Base-by-base conservation (phyloP, 768 basidiomycete species). In the Amanita thiersii region DNA sequence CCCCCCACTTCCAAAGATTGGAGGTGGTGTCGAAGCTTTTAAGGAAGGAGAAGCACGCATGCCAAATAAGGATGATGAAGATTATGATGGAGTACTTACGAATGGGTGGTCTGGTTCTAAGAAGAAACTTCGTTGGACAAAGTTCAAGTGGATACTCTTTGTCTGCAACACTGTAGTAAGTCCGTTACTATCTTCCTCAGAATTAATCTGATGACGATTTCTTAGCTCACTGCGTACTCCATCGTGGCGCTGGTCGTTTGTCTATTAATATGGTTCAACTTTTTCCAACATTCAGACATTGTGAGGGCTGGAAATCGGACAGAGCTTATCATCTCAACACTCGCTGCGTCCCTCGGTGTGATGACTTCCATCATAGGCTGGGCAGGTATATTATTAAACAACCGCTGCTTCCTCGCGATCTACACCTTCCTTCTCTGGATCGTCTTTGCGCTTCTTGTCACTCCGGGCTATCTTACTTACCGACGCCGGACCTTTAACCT, bases 361-460 rank as follows among this genome's bases (percentile, higher is more conserved):
- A 55, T 86, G 47, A 82, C 86, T 24, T 73, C 82, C 26, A 50
- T 86, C 46, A 64, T 88, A 48, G 88, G 87, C 41, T 88, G 79
- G 76, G 73, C 86, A 18, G 87, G 87, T 21, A 79, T 89, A 56
- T 67, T 91, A 23, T 76, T 88, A 53, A 90, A 91, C 72, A 87
- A 88, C 58, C 85, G 88, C 39, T 63, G 75, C 41, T 87, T 91
- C 73, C 77, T 89, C 47, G 82, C 86, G 15, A 58, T 77, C 45
- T 89, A 87, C 64, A 69, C 85, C 51, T 81, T 87, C 60, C 55
- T 83, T 33, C 72, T 80, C 40, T 91, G 86, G 87, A 56, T 82
- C 55, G 74, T 74, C 43, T 81, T 90, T 52, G 81, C 68, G 1
- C 62, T 86, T 46, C 69, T 89, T 52, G 73, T 86, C 54, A 64